Conservation (phyloP, 805 yeast genomes). For the Blastobotrys robertii region DNA sequence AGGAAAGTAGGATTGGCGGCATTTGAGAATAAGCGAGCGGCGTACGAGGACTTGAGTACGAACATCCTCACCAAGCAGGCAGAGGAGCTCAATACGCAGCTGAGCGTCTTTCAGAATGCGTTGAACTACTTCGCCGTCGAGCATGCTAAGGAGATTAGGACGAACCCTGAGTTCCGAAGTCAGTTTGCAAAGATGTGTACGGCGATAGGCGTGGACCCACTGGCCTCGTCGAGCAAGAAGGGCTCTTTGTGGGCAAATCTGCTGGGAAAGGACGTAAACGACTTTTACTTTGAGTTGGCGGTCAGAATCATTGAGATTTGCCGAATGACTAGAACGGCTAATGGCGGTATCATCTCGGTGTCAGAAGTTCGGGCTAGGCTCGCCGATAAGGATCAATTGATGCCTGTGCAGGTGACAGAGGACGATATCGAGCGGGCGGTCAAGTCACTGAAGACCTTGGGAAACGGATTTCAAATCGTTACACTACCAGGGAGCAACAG, state of each 20-base stretch:
- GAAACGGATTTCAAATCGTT: slow-evolving; percentile 61
- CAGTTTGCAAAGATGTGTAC: slow-evolving; percentile 70
- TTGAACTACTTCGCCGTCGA: slow-evolving; percentile 64
- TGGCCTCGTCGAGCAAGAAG: slow-evolving; percentile 31
- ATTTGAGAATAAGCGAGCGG: slow-evolving; percentile 31
- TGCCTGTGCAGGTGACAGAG: slow-evolving; percentile 28
- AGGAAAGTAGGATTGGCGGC: slow-evolving; percentile 40
- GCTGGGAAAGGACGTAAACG: slow-evolving; percentile 32
- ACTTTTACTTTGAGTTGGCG: slow-evolving; percentile 57
- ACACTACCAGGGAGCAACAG: slow-evolving; percentile 40
- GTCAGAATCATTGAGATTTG: slow-evolving; percentile 71
- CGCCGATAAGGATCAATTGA: slow-evolving; percentile 18
- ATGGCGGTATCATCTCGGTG: slow-evolving; percentile 73
- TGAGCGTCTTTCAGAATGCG: slow-evolving; percentile 68
- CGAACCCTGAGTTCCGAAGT: slow-evolving; percentile 53
- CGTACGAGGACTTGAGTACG: slow-evolving; percentile 43
- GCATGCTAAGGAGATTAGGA: slow-evolving; percentile 57
- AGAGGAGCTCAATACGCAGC: slow-evolving; percentile 55
- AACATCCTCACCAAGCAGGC: slow-evolving; percentile 44
- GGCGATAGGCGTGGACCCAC: slow-evolving; percentile 77
- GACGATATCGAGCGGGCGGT: slow-evolving; percentile 52
- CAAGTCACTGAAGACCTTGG: slow-evolving; percentile 43
- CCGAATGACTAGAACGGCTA: slow-evolving; percentile 54
- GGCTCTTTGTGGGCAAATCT: slow-evolving; percentile 29
- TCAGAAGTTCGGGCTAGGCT: slow-evolving; percentile 38